Base-by-base conservation (phyloP, 1,284 basidiomycete genomes). In the Omphalotus olearius region DNA sequence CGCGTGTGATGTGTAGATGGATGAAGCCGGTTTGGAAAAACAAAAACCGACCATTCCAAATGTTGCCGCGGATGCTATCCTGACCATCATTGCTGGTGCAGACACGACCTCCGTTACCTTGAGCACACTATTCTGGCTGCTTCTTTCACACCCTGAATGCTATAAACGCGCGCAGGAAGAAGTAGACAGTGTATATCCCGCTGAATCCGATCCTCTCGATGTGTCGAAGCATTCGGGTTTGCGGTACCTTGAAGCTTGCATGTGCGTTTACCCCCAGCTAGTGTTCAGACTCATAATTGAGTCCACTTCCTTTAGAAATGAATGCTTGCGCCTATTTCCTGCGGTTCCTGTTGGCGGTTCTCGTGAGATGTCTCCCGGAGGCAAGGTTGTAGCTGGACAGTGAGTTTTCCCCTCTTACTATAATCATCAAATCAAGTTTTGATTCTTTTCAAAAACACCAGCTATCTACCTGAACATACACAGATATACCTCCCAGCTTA, bases 321-420 rank as follows among this genome's bases (percentile, higher is more conserved):
- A 86, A 61, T 64, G 74, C 0, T 59, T 85, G 45, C 71, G 84
- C 39, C 64, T 85, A 33, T 70, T 72, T 39, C 80, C 83, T 9
- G 70, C 80, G 10, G 66, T 82, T 9, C 71, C 75, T 6, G 75
- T 72, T 23, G 75, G 74, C 37, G 71, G 75, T 20, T 76, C 80
- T 50, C 75, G 83, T 38, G 66, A 70, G n/a, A 69, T 74, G 13
- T 66, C 69, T 1, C 69, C 66, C 52, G 72, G 69, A 25, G 69
- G 67, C 38, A 66, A 65, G 48, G 28, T 65, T 38, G 62, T 66
- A 20, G 68, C 69, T 35, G 56, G 61, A 44, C 58, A 64, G 72
- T 71, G 69, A 57, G 25, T 25, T 39, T 39, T 28, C 50, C 50
- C 35, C 41, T 26, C 43, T 54, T 62, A 28, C 51, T 56, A 3